These are phyloP conservation scores for Volvariella surrecta DNA, from an alignment of 1,284 basidiomycete species.

Conservation along the genomic window DNA sequence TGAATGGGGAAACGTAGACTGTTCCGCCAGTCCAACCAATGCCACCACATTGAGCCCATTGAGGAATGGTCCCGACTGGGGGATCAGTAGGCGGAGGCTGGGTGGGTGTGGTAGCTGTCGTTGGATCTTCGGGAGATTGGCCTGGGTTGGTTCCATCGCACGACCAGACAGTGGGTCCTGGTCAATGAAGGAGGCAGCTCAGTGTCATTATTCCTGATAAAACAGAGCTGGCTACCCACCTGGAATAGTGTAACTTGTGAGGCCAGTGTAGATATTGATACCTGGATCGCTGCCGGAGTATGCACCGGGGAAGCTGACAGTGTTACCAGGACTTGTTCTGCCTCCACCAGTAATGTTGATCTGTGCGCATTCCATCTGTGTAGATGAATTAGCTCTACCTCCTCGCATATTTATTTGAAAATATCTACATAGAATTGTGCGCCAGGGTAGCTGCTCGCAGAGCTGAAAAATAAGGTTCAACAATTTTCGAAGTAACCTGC, in stretches of 20 bases:
- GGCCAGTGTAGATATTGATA: slow-evolving; percentile 35
- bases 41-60: slow-evolving; percentile 32
- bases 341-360: slow-evolving; percentile 43
- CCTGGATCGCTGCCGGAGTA: slow-evolving; percentile 35
- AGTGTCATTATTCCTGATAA: neutral
- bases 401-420: neutral
- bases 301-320: slow-evolving; percentile 38
- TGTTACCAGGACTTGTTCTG: slow-evolving; percentile 30
- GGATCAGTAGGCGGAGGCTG: slow-evolving; percentile 9
- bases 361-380: slow-evolving; percentile 45
- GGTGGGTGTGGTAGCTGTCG: slow-evolving; percentile 13
- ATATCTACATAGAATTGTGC: slow-evolving; percentile 39
- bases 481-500: too few species aligned
- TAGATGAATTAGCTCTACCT: neutral
- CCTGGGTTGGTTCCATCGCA: slow-evolving; percentile 18
- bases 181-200: neutral
- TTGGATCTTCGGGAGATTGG: slow-evolving; percentile 10
- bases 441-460: slow-evolving; percentile 35
- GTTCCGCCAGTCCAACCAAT: slow-evolving; percentile 25
- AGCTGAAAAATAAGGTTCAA: slow-evolving; percentile 12
- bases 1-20: slow-evolving; percentile 22
- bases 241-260: slow-evolving; percentile 32
- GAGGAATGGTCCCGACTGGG: slow-evolving; percentile 19
- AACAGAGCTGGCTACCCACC: slow-evolving; percentile 15
- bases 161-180: slow-evolving; percentile 24